A percentile compares a stretch with the other conserved stretches of the same genome.
Evolutionary conservation across 1,139 yeast species (phyloP).

Genomic region (Suhomyces panamericanus): DNA sequence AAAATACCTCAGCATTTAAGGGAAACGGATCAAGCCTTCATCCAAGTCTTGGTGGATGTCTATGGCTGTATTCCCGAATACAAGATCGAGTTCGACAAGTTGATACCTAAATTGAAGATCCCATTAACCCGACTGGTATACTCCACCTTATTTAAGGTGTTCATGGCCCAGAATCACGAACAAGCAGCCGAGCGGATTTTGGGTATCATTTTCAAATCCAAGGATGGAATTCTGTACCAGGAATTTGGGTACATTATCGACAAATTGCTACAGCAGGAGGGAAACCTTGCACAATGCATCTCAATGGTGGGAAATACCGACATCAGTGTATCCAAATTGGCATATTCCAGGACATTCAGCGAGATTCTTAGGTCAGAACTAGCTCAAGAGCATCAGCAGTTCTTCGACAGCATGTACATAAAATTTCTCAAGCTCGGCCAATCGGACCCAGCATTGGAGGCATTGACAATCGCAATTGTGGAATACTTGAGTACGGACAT

Average conservation of each 20-base stretch:
- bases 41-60: constrained; percentile 5
- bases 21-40: constrained; percentile 2
- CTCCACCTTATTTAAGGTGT: constrained; percentile 36
- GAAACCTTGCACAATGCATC: constrained; percentile 25
- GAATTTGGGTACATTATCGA: constrained; percentile 33
- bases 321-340: constrained; percentile 26
- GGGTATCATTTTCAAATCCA: constrained; percentile 31
- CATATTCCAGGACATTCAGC: constrained; percentile 26
- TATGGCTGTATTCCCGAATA: constrained; percentile 6
- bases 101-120: constrained; percentile 24
- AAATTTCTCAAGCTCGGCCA: constrained; percentile 14
- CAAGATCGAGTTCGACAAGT: constrained; percentile 18
- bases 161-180: constrained; percentile 29
- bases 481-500: constrained; percentile 13
- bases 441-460: constrained; percentile 16
- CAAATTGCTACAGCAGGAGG: constrained; percentile 26
- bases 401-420: constrained; percentile 13
- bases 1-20: constrained; percentile 1
- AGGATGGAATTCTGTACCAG: constrained; percentile 23
- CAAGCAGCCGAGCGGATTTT: constrained; percentile 33
- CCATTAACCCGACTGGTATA: constrained; percentile 37
- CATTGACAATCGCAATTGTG: constrained; percentile 12
- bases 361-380: constrained; percentile 11
- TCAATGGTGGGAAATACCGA: constrained; percentile 23
- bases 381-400: constrained; percentile 12